phyloP scores from a whole-genome alignment of 257 asterid species.

The Paraleonurus japonicus region DNA sequence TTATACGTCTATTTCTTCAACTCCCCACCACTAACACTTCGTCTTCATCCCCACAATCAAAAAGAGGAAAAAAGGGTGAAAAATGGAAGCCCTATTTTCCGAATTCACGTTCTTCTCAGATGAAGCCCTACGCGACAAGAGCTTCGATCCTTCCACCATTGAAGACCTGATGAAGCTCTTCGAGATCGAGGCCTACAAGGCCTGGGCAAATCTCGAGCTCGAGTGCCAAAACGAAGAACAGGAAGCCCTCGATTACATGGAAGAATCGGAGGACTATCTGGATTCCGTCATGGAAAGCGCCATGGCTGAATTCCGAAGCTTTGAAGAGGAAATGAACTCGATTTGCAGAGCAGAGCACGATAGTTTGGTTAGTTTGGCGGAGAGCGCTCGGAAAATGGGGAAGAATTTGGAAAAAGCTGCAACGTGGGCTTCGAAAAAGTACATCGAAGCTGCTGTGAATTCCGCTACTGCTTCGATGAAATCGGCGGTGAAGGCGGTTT shows the following conservation, averaged over 20 bases:
- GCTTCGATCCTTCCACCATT: constrained; percentile 66
- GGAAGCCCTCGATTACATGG: constrained; percentile 35
- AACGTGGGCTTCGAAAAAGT: constrained; percentile 60
- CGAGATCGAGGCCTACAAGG: constrained; percentile 81
- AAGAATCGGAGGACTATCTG: constrained; percentile 57
- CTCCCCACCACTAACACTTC: neutral
- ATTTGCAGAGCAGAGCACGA: constrained; percentile 44
- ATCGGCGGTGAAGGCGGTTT: constrained; percentile 60
- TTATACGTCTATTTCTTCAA: neutral
- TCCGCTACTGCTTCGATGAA: constrained; percentile 80
- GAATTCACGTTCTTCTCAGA: constrained; percentile 68
- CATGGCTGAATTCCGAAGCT: constrained; percentile 73
- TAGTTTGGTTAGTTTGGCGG: constrained; percentile 48
- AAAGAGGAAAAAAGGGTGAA: neutral
- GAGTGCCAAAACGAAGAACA: constrained; percentile 41
- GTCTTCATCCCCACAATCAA: neutral
- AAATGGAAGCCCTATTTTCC: constrained; percentile 74
- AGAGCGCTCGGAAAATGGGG: constrained; percentile 58
- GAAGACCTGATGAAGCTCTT: constrained; percentile 77
- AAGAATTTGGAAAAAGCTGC: constrained; percentile 60
- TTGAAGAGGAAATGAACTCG: constrained; percentile 77
- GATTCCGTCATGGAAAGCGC: constrained; percentile 85
- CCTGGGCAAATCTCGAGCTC: constrained; percentile 84
- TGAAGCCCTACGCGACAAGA: constrained; percentile 63
- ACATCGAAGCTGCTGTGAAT: constrained; percentile 72